phyloP scores from a whole-genome alignment of 257 asterid species.

The Salvia rosmarinus region DNA sequence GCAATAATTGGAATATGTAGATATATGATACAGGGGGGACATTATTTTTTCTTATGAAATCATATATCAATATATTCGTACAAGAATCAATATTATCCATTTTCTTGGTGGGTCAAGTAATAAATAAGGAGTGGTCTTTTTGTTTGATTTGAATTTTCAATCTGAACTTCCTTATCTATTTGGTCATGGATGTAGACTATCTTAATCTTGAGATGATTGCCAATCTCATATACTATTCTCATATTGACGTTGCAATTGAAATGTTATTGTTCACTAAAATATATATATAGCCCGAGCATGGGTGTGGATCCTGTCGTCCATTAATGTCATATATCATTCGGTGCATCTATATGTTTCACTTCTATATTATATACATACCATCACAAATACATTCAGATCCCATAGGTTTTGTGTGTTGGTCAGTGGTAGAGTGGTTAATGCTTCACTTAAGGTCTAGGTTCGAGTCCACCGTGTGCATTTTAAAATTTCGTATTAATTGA shows the following conservation, averaged over 20 bases:
- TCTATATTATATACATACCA: background rate
- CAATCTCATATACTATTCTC: constrained; percentile 24
- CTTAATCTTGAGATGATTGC: constrained; percentile 42
- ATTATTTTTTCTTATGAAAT: background rate
- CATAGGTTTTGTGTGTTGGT: too few species aligned
- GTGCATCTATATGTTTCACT: too few species aligned
- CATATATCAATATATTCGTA: background rate
- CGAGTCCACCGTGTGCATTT: too few species aligned
- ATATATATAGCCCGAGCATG: background rate
- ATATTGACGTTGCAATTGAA: constrained; percentile 4
- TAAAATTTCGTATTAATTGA: too few species aligned
- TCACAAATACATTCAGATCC: background rate
- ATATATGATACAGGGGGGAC: background rate
- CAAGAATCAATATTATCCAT: background rate
- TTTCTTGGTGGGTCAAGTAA: constrained; percentile 34
- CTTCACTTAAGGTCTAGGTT: too few species aligned
- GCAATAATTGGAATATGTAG: background rate
- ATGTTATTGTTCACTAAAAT: background rate
- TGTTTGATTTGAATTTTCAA: constrained; percentile 26
- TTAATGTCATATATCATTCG: background rate
- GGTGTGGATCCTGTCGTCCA: constrained; percentile 2
- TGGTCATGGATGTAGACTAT: constrained; percentile 34
- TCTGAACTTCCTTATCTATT: constrained; percentile 38
- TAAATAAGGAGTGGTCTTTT: too few species aligned
- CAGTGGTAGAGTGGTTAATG: too few species aligned